Percentiles rank a stretch among this genome's conserved stretches.
phyloP scores from a whole-genome alignment of 805 yeast species.

The Kockiozyma suomiensis region DNA sequence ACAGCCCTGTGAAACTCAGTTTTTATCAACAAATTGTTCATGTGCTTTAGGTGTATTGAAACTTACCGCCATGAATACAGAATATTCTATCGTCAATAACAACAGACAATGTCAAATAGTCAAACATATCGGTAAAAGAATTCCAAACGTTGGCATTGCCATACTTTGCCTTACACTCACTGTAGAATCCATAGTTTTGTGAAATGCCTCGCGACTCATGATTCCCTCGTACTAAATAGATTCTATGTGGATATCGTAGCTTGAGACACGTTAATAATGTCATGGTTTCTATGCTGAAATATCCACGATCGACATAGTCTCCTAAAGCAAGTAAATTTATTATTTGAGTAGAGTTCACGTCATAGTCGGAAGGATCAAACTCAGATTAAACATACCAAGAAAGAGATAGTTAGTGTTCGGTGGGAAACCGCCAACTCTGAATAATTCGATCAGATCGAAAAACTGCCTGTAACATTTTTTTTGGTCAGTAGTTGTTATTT shows the following conservation, averaged over 20 bases:
- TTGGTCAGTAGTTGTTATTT: neutral
- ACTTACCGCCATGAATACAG: conserved; percentile 92
- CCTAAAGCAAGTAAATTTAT: conserved; percentile 41
- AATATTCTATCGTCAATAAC: conserved; percentile 87
- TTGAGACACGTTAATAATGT: conserved; percentile 78
- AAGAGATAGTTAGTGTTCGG: conserved; percentile 93
- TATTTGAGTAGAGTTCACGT: too few relatives aligned
- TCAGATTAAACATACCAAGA: conserved; percentile 48
- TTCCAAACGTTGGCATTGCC: conserved; percentile 82
- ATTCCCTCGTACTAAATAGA: conserved; percentile 85
- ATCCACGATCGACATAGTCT: conserved; percentile 95
- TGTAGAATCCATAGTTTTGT: conserved; percentile 94
- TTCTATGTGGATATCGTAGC: conserved; percentile 82
- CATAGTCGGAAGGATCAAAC: too few relatives aligned
- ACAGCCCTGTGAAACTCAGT: conserved; percentile 47
- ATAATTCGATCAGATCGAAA: conserved; percentile 89
- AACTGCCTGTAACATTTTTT: conserved; percentile 59
- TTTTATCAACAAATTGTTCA: neutral
- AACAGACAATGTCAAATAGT: conserved; percentile 83
- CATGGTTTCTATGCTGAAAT: conserved; percentile 91
- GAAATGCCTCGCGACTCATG: conserved; percentile 97
- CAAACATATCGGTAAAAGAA: conserved; percentile 89
- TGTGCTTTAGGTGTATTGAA: neutral
- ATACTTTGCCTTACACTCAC: conserved; percentile 90
- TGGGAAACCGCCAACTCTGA: conserved; percentile 88